Base-by-base conservation (phyloP, 805 yeast species). In the Teunomyces gatunensis region DNA sequence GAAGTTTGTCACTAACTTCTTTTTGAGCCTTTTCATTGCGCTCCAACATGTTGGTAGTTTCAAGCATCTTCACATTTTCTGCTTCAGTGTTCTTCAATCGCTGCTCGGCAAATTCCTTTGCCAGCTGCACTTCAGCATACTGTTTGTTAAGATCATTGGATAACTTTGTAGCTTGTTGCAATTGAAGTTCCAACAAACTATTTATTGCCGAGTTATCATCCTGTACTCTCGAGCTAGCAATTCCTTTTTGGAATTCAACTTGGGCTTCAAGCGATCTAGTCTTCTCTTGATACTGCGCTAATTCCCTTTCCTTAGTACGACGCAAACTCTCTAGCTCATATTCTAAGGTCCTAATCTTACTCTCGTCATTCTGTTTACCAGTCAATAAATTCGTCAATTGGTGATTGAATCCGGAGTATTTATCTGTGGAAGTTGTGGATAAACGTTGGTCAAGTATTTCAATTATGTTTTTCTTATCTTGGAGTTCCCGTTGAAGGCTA, bases 331-430 rank as follows among this genome's bases (percentile, higher is more conserved):
- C 70, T 36, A 68, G 59, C 23, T 79, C 83, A 18, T 63, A 54
- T 46, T 66, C 65, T 17, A 72, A 49, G 18, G 67, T 51, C 29
- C 68, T 67, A 30, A 73, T 57, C 43, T 69, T 64, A 9, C 68
- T 64, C 46, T 77, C 80, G 47, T 69, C 64, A 5, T 60, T 61
- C 3, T 67, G 51, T 46, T 71, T 74, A 1, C 67, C 40, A 37
- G 7, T 37, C 40, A 37, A 37, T 20, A 37, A 37, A 23, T 37
- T 37, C 13, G 40, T 23, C 40, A 37, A 37, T 23, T 37, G 28
- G 6, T 37, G 29, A 20, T 37, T 37, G 15, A 37, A n/a, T n/a
- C 40, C 25, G 6, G 40, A 37, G 15, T 37, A 37, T 13, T 37
- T 21, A n/a, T 37, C 40, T 12, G 40, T 20, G 5, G 40, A 37